Percentiles rank a stretch among this genome's conserved stretches.
Evolutionary conservation across 2,329 filamentous ascomycete species (phyloP).

Genomic region (Aspergillus fructus): DNA sequence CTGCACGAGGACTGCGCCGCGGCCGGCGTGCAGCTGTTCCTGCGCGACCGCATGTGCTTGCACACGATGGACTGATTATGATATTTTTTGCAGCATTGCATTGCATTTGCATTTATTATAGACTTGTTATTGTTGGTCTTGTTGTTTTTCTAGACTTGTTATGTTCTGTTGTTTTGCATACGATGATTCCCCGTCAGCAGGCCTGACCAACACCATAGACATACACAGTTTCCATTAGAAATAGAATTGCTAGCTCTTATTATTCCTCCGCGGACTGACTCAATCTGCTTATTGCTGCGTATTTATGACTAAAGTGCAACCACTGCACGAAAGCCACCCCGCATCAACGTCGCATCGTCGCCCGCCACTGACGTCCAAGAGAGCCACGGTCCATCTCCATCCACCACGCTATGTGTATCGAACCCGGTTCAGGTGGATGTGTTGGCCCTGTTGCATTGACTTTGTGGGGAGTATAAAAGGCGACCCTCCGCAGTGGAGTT

Average conservation of each 20-base stretch:
- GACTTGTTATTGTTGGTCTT: too few relatives aligned
- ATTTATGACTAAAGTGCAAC: background rate
- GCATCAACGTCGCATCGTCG: background rate
- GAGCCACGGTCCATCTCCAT: too few relatives aligned
- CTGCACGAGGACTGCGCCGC: conserved; percentile 22
- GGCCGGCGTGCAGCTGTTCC: conserved; percentile 21
- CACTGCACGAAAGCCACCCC: background rate
- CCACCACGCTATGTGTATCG: background rate
- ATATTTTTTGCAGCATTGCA: too few relatives aligned
- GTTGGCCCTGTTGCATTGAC: background rate
- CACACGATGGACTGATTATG: background rate
- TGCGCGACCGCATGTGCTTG: conserved; percentile 26
- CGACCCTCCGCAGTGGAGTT: too few relatives aligned
- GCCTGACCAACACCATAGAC: background rate
- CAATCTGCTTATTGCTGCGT: too few relatives aligned
- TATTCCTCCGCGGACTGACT: background rate
- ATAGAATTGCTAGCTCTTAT: background rate
- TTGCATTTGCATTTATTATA: too few relatives aligned
- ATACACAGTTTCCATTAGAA: background rate
- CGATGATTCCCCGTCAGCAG: background rate
- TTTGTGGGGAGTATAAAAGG: background rate
- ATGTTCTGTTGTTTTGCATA: background rate
- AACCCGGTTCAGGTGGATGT: background rate
- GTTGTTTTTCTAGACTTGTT: background rate
- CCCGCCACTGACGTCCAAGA: background rate